Evolutionary conservation across 371 early-diverging fungal species (phyloP).

Genomic region (Mucor racemosus): DNA sequence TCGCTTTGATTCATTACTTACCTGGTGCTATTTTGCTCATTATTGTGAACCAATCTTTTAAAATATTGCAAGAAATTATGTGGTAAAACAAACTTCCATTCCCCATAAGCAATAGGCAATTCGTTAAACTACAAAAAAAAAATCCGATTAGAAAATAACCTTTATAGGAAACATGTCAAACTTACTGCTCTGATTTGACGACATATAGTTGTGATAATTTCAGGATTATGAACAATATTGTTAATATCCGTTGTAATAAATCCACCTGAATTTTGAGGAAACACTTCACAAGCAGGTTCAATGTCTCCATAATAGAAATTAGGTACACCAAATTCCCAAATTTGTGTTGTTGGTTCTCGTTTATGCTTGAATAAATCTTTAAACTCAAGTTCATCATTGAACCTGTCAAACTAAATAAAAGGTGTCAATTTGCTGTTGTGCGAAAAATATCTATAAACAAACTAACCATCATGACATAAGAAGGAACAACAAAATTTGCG

Average conservation of each 20-base stretch:
- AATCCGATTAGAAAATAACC: too few species aligned
- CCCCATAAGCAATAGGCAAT: slow-evolving; percentile 6
- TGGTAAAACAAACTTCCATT: slow-evolving; percentile 30
- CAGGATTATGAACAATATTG: slow-evolving; percentile 19
- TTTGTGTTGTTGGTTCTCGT: slow-evolving; percentile 18
- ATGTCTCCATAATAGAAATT: slow-evolving; percentile 10
- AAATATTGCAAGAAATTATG: slow-evolving; percentile 4
- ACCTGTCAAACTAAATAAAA: slow-evolving; percentile 26
- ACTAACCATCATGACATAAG: slow-evolving; percentile 25
- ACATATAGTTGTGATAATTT: slow-evolving; percentile 9
- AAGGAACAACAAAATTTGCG: background rate
- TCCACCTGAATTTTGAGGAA: slow-evolving; percentile 29
- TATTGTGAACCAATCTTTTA: background rate
- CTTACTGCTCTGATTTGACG: slow-evolving; percentile 12
- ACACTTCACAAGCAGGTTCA: slow-evolving; percentile 16
- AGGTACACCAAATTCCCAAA: slow-evolving; percentile 31
- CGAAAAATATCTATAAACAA: too few species aligned
- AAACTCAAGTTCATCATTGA: background rate
- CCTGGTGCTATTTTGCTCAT: background rate
- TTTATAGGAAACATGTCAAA: background rate
- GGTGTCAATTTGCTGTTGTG: background rate
- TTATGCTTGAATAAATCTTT: slow-evolving; percentile 22
- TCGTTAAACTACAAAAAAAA: slow-evolving; percentile 18
- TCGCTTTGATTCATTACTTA: too few species aligned
- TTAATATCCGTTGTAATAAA: slow-evolving; percentile 25